Evolutionary conservation across 331 rosid species (phyloP).

Genomic region (Rosa hybrid): DNA sequence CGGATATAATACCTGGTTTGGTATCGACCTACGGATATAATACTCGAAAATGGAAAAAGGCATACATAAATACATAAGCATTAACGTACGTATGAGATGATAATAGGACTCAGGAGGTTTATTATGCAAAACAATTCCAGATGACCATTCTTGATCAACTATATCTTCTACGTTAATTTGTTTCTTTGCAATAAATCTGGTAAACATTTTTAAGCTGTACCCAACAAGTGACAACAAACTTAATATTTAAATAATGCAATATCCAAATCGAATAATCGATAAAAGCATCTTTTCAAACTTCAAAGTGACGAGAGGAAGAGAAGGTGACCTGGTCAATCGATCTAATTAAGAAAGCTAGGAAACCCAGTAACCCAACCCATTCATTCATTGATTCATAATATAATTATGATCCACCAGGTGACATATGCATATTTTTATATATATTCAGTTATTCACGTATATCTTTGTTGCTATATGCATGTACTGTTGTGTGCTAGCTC

Average conservation of each 20-base stretch:
- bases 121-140: background rate
- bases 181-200: background rate
- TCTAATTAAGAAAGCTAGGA: background rate
- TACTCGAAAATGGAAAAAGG: too few relatives aligned
- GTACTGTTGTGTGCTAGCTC: background rate
- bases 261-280: background rate
- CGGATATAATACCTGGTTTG: too few relatives aligned
- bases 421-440: constrained; percentile 3
- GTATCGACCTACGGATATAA: too few relatives aligned
- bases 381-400: background rate
- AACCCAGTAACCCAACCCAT: background rate
- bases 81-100: too few relatives aligned
- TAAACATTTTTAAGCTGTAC: background rate
- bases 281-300: background rate
- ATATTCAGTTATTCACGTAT: background rate
- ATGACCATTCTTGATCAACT: background rate
- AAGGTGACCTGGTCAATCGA: constrained; percentile 25
- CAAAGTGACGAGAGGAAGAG: background rate
- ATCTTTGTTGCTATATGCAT: constrained; percentile 3
- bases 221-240: background rate
- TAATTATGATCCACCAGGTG: constrained; percentile 14
- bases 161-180: background rate
- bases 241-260: background rate
- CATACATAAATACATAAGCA: too few relatives aligned
- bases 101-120: background rate